Evolutionary conservation across 768 basidiomycete species (phyloP).

Genomic region (Coprinopsis cinerea): DNA sequence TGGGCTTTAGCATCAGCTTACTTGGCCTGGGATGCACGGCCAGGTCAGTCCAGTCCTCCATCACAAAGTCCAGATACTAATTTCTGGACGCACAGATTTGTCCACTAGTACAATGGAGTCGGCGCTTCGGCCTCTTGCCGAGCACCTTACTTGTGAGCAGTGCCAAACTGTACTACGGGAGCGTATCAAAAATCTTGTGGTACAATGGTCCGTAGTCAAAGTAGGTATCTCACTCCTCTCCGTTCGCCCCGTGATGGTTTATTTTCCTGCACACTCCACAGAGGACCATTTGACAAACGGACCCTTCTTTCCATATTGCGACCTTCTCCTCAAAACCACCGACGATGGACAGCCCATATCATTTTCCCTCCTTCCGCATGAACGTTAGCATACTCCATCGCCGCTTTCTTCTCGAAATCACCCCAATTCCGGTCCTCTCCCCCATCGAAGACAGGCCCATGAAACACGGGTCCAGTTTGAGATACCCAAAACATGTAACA

Average conservation of each 20-base stretch:
- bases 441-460: no score
- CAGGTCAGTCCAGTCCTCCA: slow-evolving; percentile 38
- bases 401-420: no score
- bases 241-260: slow-evolving; percentile 5
- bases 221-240: slow-evolving; percentile 28
- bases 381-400: no score
- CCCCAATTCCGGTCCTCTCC: no score
- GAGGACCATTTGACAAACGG: slow-evolving; percentile 63
- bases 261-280: slow-evolving; percentile 17
- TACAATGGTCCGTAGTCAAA: slow-evolving; percentile 79
- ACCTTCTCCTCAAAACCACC: no score
- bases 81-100: slow-evolving; percentile 42
- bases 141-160: slow-evolving; percentile 64
- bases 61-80: slow-evolving; percentile 10
- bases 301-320: no score
- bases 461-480: no score
- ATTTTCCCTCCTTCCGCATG: no score
- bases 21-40: slow-evolving; percentile 78
- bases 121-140: slow-evolving; percentile 61
- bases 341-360: no score
- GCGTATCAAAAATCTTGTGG: slow-evolving; percentile 59
- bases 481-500: no score
- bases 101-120: slow-evolving; percentile 68
- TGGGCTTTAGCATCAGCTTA: slow-evolving; percentile 83
- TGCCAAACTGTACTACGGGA: slow-evolving; percentile 59